A percentile compares a stretch with the other conserved stretches of the same genome.
Evolutionary conservation across 129 eudicot species (phyloP).

Genomic region (Artemisia argyi): DNA sequence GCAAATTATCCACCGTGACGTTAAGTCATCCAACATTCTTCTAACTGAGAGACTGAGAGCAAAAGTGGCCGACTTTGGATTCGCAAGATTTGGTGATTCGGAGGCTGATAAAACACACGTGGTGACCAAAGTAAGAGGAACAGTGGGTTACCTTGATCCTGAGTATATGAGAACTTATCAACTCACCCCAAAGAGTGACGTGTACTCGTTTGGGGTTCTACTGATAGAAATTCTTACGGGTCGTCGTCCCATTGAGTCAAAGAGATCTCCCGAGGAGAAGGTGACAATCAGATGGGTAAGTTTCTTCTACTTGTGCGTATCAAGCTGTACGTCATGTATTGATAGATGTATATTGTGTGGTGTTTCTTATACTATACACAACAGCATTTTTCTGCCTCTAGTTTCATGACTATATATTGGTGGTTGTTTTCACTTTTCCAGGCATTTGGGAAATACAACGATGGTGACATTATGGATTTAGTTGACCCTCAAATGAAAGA

Average conservation of each 20-base stretch:
- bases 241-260: constrained; percentile 89
- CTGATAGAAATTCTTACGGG: constrained; percentile 82
- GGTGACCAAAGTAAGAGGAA: constrained; percentile 84
- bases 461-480: constrained; percentile 60
- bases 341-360: not conserved
- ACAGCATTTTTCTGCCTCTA: not conserved
- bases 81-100: constrained; percentile 78
- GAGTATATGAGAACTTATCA: constrained; percentile 91
- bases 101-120: constrained; percentile 67
- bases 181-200: constrained; percentile 90
- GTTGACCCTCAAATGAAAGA: constrained; percentile 75
- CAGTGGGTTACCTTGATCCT: constrained; percentile 97
- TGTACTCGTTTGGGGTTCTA: constrained; percentile 86
- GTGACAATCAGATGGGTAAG: constrained; percentile 94
- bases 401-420: not conserved
- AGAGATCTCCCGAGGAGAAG: constrained; percentile 62
- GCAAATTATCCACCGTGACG: constrained; percentile 93
- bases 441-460: constrained; percentile 76
- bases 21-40: constrained; percentile 93
- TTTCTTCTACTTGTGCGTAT: not conserved
- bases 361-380: not conserved
- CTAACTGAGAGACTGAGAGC: constrained; percentile 77
- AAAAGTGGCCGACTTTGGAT: constrained; percentile 94
- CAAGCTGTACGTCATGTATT: constrained; percentile 1
- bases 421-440: constrained; percentile 44